Evolutionary conservation across 1,139 yeast species (phyloP).

Genomic region (Ashbya aceris): DNA sequence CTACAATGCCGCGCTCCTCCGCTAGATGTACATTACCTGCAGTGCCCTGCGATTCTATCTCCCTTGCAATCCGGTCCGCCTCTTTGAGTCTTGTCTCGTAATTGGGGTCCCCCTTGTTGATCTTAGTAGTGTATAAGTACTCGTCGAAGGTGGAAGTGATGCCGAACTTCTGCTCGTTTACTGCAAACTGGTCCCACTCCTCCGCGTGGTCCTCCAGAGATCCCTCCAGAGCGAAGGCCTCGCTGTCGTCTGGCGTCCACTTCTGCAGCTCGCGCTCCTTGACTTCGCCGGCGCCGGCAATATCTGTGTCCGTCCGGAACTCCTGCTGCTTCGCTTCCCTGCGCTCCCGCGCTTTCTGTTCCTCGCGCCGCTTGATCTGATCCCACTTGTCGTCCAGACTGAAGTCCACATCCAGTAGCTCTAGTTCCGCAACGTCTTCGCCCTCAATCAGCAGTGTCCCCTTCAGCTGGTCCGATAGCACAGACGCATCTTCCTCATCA

Average conservation of each 20-base stretch:
- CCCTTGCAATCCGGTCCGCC: conserved; percentile 75
- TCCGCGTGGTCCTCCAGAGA: conserved; percentile 39
- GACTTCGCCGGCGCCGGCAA: conserved; percentile 41
- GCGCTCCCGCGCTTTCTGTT: conserved; percentile 6
- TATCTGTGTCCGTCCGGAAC: conserved; percentile 81
- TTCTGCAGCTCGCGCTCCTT: conserved; percentile 67
- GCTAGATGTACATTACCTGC: conserved; percentile 72
- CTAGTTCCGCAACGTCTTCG: conserved; percentile 58
- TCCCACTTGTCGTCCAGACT: conserved; percentile 22
- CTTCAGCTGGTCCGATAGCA: conserved; percentile 32
- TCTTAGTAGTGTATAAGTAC: conserved; percentile 77
- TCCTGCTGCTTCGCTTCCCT: conserved; percentile 21
- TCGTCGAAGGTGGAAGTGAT: conserved; percentile 84
- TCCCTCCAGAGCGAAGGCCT: conserved; percentile 26
- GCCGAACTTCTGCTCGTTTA: conserved; percentile 80
- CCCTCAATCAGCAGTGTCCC: conserved; percentile 45
- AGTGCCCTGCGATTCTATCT: conserved; percentile 59
- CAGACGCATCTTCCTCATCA: conserved; percentile 31
- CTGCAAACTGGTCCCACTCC: conserved; percentile 90
- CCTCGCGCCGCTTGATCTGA: conserved; percentile 11
- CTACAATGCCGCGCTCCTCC: conserved; percentile 75
- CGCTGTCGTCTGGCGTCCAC: conserved; percentile 68
- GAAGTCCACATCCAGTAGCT: conserved; percentile 26
- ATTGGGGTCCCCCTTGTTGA: conserved; percentile 68
- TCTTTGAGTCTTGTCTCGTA: conserved; percentile 52